Conservation (phyloP, 176 grass and related monocot species). For the Cenchrus purpureus region DNA sequence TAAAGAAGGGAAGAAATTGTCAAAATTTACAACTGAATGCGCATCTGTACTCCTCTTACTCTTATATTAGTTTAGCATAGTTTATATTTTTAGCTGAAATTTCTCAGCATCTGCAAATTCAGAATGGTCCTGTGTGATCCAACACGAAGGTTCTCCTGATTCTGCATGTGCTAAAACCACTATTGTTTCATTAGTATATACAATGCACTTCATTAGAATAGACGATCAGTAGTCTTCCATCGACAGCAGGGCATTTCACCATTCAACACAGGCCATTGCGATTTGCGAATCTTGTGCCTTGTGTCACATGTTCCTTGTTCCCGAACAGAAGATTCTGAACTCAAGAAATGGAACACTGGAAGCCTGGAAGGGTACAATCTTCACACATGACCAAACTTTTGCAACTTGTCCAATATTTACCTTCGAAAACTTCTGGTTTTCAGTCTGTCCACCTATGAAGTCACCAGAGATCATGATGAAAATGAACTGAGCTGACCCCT, state of each 20-base stretch:
- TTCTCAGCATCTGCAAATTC: not conserved
- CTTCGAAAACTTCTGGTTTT: not conserved
- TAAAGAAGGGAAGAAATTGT: not conserved
- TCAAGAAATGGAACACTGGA: not conserved
- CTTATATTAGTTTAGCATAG: not conserved
- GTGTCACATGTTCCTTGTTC: slow-evolving; percentile 22
- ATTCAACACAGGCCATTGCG: not conserved
- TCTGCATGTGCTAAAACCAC: not conserved
- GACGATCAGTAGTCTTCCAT: not conserved
- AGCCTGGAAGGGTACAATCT: not conserved
- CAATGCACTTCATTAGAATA: slow-evolving; percentile 8
- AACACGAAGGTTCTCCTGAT: slow-evolving; percentile 21
- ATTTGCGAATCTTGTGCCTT: not conserved
- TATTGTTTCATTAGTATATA: not conserved
- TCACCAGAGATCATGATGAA: not conserved
- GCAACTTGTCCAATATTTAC: not conserved
- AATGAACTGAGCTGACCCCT: not conserved
- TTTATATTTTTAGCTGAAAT: slow-evolving; percentile 12
- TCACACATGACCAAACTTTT: slow-evolving; percentile 9
- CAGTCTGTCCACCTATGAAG: not conserved
- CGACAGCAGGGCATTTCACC: not conserved
- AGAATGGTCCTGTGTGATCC: not conserved
- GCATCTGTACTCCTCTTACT: not conserved
- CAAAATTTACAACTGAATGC: not conserved
- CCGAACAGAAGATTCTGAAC: slow-evolving; percentile 12